These are phyloP conservation scores for Aureobasidium sp. DNA, from an alignment of 2,329 filamentous ascomycete genomes.

Conservation along the genomic window DNA sequence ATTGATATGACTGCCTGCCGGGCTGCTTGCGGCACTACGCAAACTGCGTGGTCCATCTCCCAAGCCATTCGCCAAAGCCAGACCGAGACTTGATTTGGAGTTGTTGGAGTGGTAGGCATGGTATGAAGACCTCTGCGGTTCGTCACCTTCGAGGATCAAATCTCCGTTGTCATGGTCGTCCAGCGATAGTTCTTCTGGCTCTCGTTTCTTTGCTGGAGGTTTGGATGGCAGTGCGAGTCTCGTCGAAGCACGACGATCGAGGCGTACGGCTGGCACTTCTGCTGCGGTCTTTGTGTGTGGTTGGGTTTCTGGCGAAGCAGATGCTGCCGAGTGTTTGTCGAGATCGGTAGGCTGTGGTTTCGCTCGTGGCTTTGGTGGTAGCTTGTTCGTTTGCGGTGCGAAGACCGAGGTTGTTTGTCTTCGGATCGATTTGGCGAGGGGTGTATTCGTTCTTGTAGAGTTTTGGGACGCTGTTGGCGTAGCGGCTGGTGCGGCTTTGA, in stretches of 20 bases:
- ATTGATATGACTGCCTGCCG: slow-evolving; percentile 20
- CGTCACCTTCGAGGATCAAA: slow-evolving; percentile 29
- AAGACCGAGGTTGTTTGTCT: slow-evolving; percentile 13
- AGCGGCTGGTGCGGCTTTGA: slow-evolving; percentile 20
- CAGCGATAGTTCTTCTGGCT: slow-evolving; percentile 16
- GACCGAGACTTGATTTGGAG: slow-evolving; percentile 23
- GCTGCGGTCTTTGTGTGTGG: slow-evolving; percentile 2
- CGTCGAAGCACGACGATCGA: slow-evolving; percentile 32
- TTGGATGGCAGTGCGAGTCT: slow-evolving; percentile 16
- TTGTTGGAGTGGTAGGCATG: slow-evolving; percentile 20
- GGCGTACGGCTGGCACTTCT: slow-evolving; percentile 25
- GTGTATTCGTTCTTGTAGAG: slow-evolving; percentile 16
- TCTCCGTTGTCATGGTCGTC: slow-evolving; percentile 27
- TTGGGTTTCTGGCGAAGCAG: slow-evolving; percentile 12
- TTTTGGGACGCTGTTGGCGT: slow-evolving; percentile 21
- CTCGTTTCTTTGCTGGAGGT: slow-evolving; percentile 18
- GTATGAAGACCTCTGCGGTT: slow-evolving; percentile 16
- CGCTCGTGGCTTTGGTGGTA: neutral
- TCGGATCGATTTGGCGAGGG: slow-evolving; percentile 13
- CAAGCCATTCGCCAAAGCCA: slow-evolving; percentile 27
- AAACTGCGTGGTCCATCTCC: slow-evolving; percentile 38
- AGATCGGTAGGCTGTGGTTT: neutral
- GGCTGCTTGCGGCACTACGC: slow-evolving; percentile 36
- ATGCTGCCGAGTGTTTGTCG: slow-evolving; percentile 7
- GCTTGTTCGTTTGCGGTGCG: neutral